Percentiles rank a stretch among this genome's conserved stretches.
Conservation (phyloP, 495 filamentous ascomycete genomes). For the Aspergillus hancockii region DNA sequence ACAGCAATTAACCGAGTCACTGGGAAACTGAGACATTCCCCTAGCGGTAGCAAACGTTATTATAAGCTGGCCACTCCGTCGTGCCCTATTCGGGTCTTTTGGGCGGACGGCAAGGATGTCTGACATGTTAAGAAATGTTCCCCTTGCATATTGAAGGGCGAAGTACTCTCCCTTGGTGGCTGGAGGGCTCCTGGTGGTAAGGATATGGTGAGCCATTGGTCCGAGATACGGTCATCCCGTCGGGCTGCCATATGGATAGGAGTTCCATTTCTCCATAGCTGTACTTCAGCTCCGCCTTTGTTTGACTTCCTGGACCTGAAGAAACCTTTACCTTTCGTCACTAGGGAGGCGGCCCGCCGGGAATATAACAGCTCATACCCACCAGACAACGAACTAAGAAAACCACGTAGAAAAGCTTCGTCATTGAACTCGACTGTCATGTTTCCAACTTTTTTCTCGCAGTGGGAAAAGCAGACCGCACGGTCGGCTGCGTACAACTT, state of each 20-base stretch:
- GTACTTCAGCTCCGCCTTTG: conserved; percentile 36
- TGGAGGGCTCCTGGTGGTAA: conserved; percentile 6
- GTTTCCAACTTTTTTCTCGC: conserved; percentile 32
- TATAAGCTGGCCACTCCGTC: conserved; percentile 31
- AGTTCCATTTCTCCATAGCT: conserved; percentile 36
- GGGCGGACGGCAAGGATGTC: conserved; percentile 31
- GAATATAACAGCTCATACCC: conserved; percentile 36
- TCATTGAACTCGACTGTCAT: conserved; percentile 29
- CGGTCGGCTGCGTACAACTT: conserved; percentile 32
- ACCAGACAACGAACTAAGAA: conserved; percentile 36
- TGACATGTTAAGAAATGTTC: conserved; percentile 38
- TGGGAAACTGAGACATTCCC: conserved; percentile 23
- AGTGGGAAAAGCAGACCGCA: conserved; percentile 37
- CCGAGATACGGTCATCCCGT: conserved; percentile 34
- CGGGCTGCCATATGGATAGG: conserved; percentile 31
- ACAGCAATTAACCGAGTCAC: not conserved
- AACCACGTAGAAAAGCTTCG: conserved; percentile 24
- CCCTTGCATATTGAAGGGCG: conserved; percentile 24
- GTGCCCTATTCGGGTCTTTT: conserved; percentile 22
- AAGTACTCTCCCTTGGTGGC: conserved; percentile 27
- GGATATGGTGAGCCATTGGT: conserved; percentile 39
- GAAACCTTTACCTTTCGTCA: conserved; percentile 28
- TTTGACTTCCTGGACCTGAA: conserved; percentile 28
- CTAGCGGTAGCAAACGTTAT: conserved; percentile 30
- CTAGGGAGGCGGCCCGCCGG: conserved; percentile 30